Base-by-base conservation (phyloP, 2,329 filamentous ascomycete species). In the Cadophora luteo-olivacea region DNA sequence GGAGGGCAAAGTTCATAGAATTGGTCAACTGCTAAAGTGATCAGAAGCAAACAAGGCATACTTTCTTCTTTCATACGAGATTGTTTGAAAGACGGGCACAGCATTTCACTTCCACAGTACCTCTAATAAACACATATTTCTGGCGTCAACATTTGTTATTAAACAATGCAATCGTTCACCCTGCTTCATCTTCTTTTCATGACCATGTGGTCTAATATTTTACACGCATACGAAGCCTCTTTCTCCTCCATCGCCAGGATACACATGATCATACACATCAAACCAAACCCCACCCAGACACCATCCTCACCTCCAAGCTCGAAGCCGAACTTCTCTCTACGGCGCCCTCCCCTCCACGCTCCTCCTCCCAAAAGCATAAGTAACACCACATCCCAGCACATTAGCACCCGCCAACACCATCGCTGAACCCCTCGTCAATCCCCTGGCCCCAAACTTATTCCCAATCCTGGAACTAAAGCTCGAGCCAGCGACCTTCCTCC, bases 371-470 rank as follows among this genome's bases (percentile, higher is more conserved):
- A 86, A 84, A 0, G 79, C 81, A 77, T 87, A 87, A 0, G 84
- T 83, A 69, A 83, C 72, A 3, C 85, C 85, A 60, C 86, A 82
- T 12, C 82, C 82, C 9, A 82, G 79, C 12, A 86, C 74, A 75
- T 88, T 87, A 29, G 79, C 80, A 22, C 79, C 81, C 71, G 84
- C 86, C 16, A 86, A 71, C 36, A 79, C 84, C 73, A 87, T 75
- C 6, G 85, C 85, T 5, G 80, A 80, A 4, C 85, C 85, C 72
- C 86, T 79, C n/a, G 85, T 80, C 38, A 83, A 73, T 0, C 86
- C 85, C 70, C 85, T 80, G 5, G 81, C 81, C 1, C 82, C 82
- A 73, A 86, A 84, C 70, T 83, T 84, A 64, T 79, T 80, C 61
- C 78, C 79, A 45, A 87, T 73, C 71, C 81, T 83, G 61, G 68